Evolutionary conservation across 202 grass and related monocot genomes (phyloP).

Genomic region (Brachypodium distachyon): DNA sequence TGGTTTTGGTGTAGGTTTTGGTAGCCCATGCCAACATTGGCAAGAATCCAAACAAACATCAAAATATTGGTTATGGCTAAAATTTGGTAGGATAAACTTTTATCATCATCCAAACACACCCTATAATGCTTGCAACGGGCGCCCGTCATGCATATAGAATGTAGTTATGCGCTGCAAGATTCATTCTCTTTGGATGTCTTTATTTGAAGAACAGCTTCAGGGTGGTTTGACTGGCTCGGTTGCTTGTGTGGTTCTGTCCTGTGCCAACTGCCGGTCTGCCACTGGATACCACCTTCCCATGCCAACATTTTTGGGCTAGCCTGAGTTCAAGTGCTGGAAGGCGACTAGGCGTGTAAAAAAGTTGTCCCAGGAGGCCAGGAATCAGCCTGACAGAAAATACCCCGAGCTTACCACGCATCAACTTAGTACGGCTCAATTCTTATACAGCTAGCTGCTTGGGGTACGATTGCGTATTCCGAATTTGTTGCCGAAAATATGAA

Average conservation of each 20-base stretch:
- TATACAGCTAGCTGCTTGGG: neutral
- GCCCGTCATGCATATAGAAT: neutral
- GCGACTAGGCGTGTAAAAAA: slow-evolving; percentile 2
- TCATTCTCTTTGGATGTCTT: neutral
- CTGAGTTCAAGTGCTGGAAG: neutral
- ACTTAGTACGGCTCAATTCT: neutral
- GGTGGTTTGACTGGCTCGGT: neutral
- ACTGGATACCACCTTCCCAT: neutral
- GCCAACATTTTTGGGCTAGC: neutral
- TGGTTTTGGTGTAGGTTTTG: no score
- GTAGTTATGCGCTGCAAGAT: neutral
- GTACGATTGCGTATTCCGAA: no score
- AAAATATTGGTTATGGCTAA: no score
- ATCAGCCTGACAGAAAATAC: neutral
- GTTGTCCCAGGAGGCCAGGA: neutral
- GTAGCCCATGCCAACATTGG: no score
- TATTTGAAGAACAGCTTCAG: neutral
- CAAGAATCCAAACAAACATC: no score
- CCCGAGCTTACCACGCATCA: neutral
- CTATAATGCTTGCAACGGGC: neutral
- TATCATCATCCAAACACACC: no score
- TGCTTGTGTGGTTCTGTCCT: neutral
- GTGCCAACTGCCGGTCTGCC: neutral
- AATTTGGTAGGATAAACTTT: no score
- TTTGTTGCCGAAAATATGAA: neutral